These are phyloP conservation scores for Chloranthus sessilifolius DNA, from an alignment of 164 flowering plant species.

Conservation along the genomic window DNA sequence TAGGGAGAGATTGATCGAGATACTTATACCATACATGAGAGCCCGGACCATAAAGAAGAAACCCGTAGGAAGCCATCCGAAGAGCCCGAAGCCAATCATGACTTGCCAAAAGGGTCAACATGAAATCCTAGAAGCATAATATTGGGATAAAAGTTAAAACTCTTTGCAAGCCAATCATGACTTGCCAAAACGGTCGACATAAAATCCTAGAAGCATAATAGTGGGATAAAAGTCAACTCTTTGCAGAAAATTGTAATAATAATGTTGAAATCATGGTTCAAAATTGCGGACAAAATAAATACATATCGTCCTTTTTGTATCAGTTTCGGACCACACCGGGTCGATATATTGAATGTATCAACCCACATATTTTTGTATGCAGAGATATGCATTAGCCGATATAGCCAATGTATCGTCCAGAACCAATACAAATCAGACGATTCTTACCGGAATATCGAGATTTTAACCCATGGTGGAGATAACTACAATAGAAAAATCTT, in stretches of 20 bases:
- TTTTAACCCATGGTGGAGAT: too few species aligned
- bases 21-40: conserved; percentile 91
- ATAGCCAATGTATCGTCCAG: too few species aligned
- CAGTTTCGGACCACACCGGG: too few species aligned
- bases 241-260: background rate
- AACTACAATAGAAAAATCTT: background rate
- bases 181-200: conserved; percentile 25
- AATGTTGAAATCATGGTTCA: background rate
- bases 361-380: too few species aligned
- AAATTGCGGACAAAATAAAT: background rate
- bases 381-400: too few species aligned
- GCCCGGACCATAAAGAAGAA: conserved; percentile 94
- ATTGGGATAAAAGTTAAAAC: conserved; percentile 9
- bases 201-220: conserved; percentile 32
- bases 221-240: conserved; percentile 10
- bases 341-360: too few species aligned
- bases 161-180: conserved; percentile 79
- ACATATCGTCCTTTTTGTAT: too few species aligned
- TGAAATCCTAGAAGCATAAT: conserved; percentile 32
- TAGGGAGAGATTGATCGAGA: conserved; percentile 66
- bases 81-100: conserved; percentile 90
- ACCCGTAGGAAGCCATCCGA: conserved; percentile 89
- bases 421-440: too few species aligned
- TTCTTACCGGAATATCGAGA: too few species aligned
- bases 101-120: conserved; percentile 26